Evolutionary conservation across 495 filamentous ascomycete genomes (phyloP).

Genomic region (Penicillium mononematosum): DNA sequence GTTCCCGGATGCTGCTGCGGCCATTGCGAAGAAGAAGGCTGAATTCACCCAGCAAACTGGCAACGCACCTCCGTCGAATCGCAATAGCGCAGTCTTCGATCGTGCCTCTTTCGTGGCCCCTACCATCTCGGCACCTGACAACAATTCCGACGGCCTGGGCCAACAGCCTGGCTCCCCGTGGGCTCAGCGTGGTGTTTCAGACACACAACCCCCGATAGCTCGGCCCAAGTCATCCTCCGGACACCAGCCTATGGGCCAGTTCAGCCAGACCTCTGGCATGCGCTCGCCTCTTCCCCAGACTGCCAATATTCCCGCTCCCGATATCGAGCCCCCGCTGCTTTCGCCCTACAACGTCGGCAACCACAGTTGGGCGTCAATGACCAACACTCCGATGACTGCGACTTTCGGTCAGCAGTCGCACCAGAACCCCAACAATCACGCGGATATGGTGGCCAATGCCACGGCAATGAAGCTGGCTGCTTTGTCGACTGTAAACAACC

Average conservation of each 20-base stretch:
- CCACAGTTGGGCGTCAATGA: slow-evolving; percentile 97
- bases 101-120: slow-evolving; percentile 77
- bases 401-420: slow-evolving; percentile 65
- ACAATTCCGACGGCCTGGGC: slow-evolving; percentile 50
- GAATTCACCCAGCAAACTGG: slow-evolving; percentile 95
- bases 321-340: slow-evolving; percentile 80
- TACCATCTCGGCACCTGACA: slow-evolving; percentile 68
- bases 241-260: slow-evolving; percentile 94
- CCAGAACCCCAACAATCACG: slow-evolving; percentile 58
- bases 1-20: slow-evolving; percentile 97
- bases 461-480: slow-evolving; percentile 99
- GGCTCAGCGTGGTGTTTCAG: slow-evolving; percentile 56
- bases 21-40: slow-evolving; percentile 95
- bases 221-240: slow-evolving; percentile 90
- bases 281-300: slow-evolving; percentile 84
- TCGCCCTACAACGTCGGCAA: slow-evolving; percentile 83
- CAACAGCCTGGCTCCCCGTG: slow-evolving; percentile 76
- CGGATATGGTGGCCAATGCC: slow-evolving; percentile 98
- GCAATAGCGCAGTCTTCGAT: slow-evolving; percentile 83
- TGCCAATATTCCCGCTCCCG: slow-evolving; percentile 72
- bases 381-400: slow-evolving; percentile 93
- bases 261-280: slow-evolving; percentile 80
- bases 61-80: slow-evolving; percentile 83
- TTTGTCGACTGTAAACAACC: slow-evolving; percentile 95
- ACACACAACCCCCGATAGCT: slow-evolving; percentile 55